Evolutionary conservation across 257 asterid genomes (phyloP).

Genomic region (Jasminum sambac): DNA sequence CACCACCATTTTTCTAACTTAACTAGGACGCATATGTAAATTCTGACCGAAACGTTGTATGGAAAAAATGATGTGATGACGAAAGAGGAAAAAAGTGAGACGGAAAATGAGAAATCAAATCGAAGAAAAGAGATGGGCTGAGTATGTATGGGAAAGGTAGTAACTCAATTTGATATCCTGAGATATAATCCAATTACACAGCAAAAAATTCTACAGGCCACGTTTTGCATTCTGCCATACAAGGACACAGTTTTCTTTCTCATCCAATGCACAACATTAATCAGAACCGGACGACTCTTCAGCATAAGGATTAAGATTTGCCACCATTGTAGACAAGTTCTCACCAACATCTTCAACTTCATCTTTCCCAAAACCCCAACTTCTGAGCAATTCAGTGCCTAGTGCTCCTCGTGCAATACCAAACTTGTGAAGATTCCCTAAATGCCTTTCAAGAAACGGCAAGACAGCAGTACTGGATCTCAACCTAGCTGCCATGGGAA

Average conservation of each 20-base stretch:
- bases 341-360: slow-evolving; percentile 78
- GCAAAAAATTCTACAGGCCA: too few relatives aligned
- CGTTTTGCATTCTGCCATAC: background rate
- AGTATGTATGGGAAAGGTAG: too few relatives aligned
- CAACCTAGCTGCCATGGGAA: slow-evolving; percentile 89
- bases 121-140: too few relatives aligned
- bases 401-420: slow-evolving; percentile 71
- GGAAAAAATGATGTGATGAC: too few relatives aligned
- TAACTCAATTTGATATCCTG: too few relatives aligned
- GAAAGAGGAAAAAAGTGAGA: too few relatives aligned
- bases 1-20: too few relatives aligned
- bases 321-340: slow-evolving; percentile 64
- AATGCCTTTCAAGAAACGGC: slow-evolving; percentile 65
- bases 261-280: slow-evolving; percentile 21
- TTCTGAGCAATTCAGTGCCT: slow-evolving; percentile 55
- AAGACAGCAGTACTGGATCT: slow-evolving; percentile 76
- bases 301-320: slow-evolving; percentile 46
- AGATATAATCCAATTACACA: too few relatives aligned
- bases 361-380: slow-evolving; percentile 82
- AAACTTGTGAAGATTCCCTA: slow-evolving; percentile 60
- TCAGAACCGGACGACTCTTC: slow-evolving; percentile 70
- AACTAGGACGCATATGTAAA: too few relatives aligned
- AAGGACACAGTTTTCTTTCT: background rate
- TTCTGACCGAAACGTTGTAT: too few relatives aligned
- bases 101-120: too few relatives aligned